phyloP scores from a whole-genome alignment of 2,329 filamentous ascomycete species.

The Diaporthe vexans region DNA sequence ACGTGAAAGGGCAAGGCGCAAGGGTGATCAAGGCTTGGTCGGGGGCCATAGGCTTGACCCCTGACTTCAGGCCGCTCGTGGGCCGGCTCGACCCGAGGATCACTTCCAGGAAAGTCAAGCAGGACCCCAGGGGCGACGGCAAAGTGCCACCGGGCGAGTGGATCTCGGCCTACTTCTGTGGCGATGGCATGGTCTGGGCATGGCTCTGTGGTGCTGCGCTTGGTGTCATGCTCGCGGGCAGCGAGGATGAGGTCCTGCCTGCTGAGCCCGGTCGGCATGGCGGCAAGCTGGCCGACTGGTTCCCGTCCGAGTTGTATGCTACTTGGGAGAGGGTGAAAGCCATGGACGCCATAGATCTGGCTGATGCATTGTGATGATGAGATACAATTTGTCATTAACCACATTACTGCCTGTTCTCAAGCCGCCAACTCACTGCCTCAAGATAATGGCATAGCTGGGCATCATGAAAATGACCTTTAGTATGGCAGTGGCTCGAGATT shows the following conservation, averaged over 20 bases:
- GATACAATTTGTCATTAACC: not conserved
- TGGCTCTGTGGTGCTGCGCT: conserved; percentile 65
- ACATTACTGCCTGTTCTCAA: not conserved
- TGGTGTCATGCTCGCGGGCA: conserved; percentile 60
- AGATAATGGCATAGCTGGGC: conserved; percentile 23
- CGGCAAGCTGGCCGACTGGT: conserved; percentile 56
- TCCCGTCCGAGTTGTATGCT: conserved; percentile 54
- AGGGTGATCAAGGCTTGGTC: conserved; percentile 61
- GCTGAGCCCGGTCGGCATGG: conserved; percentile 52
- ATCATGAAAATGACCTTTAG: not conserved
- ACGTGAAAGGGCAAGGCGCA: conserved; percentile 44
- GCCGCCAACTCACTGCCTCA: not conserved
- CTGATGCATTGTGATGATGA: conserved; percentile 40
- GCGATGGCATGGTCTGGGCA: conserved; percentile 67
- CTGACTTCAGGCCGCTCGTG: conserved; percentile 63
- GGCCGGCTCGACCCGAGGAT: conserved; percentile 56
- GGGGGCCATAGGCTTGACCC: conserved; percentile 62
- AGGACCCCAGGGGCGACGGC: not conserved
- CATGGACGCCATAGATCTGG: conserved; percentile 54
- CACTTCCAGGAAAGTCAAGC: conserved; percentile 45
- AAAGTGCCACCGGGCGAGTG: conserved; percentile 57
- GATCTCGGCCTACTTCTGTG: conserved; percentile 65
- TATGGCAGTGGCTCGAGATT: conserved; percentile 72
- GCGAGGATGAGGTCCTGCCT: conserved; percentile 50
- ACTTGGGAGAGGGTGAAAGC: conserved; percentile 52